phyloP scores from a whole-genome alignment of 2,329 filamentous ascomycete genomes.

The Apiospora sp. region DNA sequence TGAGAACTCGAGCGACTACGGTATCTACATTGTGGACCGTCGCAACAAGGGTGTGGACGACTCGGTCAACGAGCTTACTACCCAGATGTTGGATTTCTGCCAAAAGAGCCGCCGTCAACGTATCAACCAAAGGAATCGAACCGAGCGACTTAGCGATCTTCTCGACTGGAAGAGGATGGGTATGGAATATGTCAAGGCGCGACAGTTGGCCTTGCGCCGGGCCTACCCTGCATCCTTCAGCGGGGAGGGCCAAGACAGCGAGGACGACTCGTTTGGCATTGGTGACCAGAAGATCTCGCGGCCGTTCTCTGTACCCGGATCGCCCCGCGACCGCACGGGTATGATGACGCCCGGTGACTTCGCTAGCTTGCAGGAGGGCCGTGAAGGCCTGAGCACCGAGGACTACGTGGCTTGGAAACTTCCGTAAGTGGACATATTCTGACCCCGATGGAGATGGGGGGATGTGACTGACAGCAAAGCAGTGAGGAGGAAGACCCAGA shows the following conservation, averaged over 20 bases:
- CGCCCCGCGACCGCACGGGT: constrained; percentile 85
- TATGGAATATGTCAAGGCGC: constrained; percentile 97
- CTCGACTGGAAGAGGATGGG: constrained; percentile 99
- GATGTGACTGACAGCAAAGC: constrained; percentile 41
- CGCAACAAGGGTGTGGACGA: constrained; percentile 96
- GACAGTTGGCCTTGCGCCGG: constrained; percentile 88
- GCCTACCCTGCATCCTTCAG: constrained; percentile 90
- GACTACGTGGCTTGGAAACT: constrained; percentile 99
- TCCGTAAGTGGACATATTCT: constrained; percentile 73
- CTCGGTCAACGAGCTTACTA: constrained; percentile 92
- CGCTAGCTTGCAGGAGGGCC: constrained; percentile 92
- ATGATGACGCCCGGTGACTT: constrained; percentile 99
- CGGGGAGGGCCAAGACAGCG: constrained; percentile 66
- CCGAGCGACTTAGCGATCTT: constrained; percentile 91
- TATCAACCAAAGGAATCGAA: constrained; percentile 98
- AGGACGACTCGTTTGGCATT: constrained; percentile 89
- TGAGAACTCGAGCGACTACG: constrained; percentile 96
- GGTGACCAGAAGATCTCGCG: constrained; percentile 95
- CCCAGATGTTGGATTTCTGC: constrained; percentile 93
- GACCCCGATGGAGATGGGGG: constrained; percentile 7
- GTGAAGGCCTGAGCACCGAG: constrained; percentile 91
- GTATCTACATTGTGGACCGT: constrained; percentile 98
- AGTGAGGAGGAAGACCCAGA: constrained; percentile 94
- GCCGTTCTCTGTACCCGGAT: constrained; percentile 92
- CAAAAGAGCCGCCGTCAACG: constrained; percentile 93